Conservation (phyloP, 768 basidiomycete genomes). For the Lactarius deliciosus region DNA sequence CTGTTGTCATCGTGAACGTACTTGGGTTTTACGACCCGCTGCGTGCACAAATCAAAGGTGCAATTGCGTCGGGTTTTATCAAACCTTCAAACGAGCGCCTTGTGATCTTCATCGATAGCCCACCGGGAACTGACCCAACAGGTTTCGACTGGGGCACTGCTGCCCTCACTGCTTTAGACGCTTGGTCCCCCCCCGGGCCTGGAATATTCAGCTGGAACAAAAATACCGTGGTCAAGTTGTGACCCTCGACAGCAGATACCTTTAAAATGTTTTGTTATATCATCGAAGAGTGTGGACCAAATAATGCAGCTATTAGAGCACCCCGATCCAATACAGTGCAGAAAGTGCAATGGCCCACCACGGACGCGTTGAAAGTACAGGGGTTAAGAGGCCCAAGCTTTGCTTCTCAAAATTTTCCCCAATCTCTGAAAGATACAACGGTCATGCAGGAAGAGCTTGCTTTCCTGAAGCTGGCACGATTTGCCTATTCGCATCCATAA, state of each 20-base stretch:
- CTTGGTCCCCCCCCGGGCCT: slow-evolving; percentile 44
- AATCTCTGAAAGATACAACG: no score
- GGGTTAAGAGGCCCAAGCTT: not conserved
- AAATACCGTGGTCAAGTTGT: not conserved
- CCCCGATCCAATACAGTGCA: not conserved
- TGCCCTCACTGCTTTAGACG: slow-evolving; percentile 59
- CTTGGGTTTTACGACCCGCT: slow-evolving; percentile 80
- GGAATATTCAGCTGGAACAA: slow-evolving; percentile 19
- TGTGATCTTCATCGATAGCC: slow-evolving; percentile 75
- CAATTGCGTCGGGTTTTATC: slow-evolving; percentile 76
- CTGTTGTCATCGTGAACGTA: slow-evolving; percentile 87
- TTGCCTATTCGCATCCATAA: slow-evolving; percentile 79
- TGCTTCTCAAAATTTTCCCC: not conserved
- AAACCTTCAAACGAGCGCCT: slow-evolving; percentile 56
- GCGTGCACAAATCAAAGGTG: slow-evolving; percentile 66
- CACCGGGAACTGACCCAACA: slow-evolving; percentile 52
- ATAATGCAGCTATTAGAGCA: no score
- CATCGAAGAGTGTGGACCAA: not conserved
- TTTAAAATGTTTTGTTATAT: not conserved
- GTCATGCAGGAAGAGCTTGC: slow-evolving; percentile 17
- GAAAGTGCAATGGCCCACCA: no score
- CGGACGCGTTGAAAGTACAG: not conserved
- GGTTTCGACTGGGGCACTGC: slow-evolving; percentile 78
- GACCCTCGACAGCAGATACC: not conserved
- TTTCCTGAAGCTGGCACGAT: slow-evolving; percentile 62